Evolutionary conservation across 163 green algal genomes (phyloP).

Genomic region (Prototheca cutis): DNA sequence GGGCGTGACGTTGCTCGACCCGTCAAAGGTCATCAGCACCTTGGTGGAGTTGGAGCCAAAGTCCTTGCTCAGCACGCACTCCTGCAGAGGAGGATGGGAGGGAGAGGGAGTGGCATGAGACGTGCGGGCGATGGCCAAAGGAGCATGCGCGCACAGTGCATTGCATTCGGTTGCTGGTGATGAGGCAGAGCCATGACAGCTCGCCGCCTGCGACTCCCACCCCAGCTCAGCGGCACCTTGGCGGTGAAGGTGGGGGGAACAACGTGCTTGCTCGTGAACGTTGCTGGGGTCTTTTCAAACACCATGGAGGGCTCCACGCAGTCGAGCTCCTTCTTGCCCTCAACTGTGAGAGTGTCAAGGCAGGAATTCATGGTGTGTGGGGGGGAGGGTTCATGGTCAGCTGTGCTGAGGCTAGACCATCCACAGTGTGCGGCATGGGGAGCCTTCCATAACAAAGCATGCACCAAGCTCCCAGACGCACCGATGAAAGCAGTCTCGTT

Average conservation of each 20-base stretch:
- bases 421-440: no score
- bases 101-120: background rate
- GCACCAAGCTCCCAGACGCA: background rate
- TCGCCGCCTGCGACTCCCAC: background rate
- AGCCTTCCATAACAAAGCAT: background rate
- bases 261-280: conserved; percentile 18
- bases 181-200: background rate
- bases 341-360: background rate
- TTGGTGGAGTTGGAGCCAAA: conserved; percentile 10
- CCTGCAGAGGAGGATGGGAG: background rate
- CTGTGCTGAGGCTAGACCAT: no score
- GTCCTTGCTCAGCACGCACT: conserved; percentile 10
- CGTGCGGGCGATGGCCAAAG: no score
- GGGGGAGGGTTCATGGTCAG: background rate
- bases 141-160: no score
- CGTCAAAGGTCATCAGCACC: conserved; percentile 5
- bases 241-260: conserved; percentile 6
- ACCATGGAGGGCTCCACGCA: conserved; percentile 24
- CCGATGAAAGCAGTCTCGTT: conserved; percentile 12
- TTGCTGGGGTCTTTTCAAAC: conserved; percentile 14
- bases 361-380: background rate
- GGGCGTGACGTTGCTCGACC: background rate
- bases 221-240: conserved; percentile 3
- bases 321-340: conserved; percentile 16
- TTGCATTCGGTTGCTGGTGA: no score